Evolutionary conservation across 2,329 filamentous ascomycete species (phyloP).

Genomic region (Fusarium mangiferae): DNA sequence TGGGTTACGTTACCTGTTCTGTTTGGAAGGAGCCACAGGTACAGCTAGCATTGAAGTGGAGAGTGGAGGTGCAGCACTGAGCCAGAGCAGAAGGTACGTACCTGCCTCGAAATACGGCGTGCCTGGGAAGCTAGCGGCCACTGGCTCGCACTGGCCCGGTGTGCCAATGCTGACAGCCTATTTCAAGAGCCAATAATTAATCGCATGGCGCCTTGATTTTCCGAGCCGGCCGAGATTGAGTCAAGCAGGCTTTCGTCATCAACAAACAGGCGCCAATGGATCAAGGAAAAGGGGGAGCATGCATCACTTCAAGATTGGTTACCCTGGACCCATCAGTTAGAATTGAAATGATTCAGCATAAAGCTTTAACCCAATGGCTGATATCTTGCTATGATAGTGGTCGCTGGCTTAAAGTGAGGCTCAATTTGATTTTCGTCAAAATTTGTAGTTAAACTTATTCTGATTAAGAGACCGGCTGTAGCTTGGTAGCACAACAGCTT

Average conservation of each 20-base stretch:
- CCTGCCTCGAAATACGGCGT: not conserved
- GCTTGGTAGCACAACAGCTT: not conserved
- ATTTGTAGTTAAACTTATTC: not conserved
- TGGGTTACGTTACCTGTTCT: conserved; percentile 50
- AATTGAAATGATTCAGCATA: not conserved
- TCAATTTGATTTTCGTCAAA: not conserved
- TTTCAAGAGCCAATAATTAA: conserved; percentile 15
- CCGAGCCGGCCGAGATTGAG: conserved; percentile 33
- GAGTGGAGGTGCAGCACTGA: conserved; percentile 19
- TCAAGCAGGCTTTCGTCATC: conserved; percentile 28
- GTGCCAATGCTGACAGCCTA: conserved; percentile 31
- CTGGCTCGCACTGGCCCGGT: not conserved
- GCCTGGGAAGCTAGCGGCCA: conserved; percentile 15
- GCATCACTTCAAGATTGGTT: not conserved
- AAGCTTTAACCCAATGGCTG: not conserved
- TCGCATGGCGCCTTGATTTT: conserved; percentile 15
- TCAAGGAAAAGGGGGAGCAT: conserved; percentile 31
- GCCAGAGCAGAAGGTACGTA: conserved; percentile 18
- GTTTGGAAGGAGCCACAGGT: conserved; percentile 39
- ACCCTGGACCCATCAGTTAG: not conserved
- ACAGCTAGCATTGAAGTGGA: conserved; percentile 2
- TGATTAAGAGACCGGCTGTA: not conserved
- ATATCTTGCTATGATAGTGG: not conserved
- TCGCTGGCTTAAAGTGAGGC: not conserved
- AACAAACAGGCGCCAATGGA: conserved; percentile 9